Evolutionary conservation across 2,329 filamentous ascomycete species (phyloP), one percentile per base, ranked within the genome.

Genomic region (Xylaria multiplex): DNA sequence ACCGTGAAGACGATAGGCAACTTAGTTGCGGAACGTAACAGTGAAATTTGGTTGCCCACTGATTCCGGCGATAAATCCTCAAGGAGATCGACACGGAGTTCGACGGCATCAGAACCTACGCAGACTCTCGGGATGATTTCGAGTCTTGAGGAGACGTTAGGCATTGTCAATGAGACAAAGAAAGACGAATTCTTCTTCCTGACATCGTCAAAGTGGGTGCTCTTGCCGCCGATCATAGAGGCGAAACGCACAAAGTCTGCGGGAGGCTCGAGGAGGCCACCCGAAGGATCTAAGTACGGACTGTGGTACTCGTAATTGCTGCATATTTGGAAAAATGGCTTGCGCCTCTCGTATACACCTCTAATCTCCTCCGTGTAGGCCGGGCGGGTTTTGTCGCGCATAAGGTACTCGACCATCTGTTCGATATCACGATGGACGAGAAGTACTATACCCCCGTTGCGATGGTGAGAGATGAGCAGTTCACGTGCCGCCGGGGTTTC

Each of bases 291-390:
- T 1, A 80, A 73, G 70, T 87, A 88, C 57, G 93, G 93, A 77
- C 92, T 97, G 81, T 95, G 92, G 81, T 97, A 98, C 72, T 96
- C 89, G 73, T 93, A 91, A 77, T 97, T 99, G 82, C 94, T 97
- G 83, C 96, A 98, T 77, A 95, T 88, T 64, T 92, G 86, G 79
- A 93, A 98, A 89, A 93, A 97, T 2, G 90, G 91, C 78, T 93
- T 96, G 43, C 96, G 90, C 59, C 95, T 90, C 64, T 93, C 82
- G 84, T 97, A 99, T 2, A 99, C 95, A 9, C 89, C 89, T 81
- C 93, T 91, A 82, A 97, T 97, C 74, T 98, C 91, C 72, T 96
- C 93, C 5, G 93, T 90, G 76, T 97, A 98, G 8, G 95, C 95
- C 30, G 96, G 96, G 6, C 96, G 88, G 24, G 91, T 93, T 81